Percentiles rank a stretch among this genome's conserved stretches.
These are phyloP conservation scores for Cyberlindnera meyerae DNA, from an alignment of 805 yeast species.

Conservation along the genomic window DNA sequence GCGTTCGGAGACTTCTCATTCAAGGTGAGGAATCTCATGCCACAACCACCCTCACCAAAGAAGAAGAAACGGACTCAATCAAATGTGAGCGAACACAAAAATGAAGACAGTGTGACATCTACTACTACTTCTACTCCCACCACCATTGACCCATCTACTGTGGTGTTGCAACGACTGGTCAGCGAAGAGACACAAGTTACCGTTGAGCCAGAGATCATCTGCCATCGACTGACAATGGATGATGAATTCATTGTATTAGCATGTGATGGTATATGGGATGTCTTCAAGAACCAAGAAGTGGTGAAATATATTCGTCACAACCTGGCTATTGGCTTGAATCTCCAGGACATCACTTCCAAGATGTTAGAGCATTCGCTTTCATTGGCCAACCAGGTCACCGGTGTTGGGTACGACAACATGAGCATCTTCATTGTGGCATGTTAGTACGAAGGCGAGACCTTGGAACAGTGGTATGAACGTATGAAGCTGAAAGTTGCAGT, in stretches of 20 bases:
- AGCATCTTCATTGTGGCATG: conserved; percentile 64
- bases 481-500: conserved; percentile 41
- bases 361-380: conserved; percentile 61
- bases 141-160: neutral
- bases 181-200: conserved; percentile 64
- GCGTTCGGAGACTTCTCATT: conserved; percentile 79
- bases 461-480: conserved; percentile 54
- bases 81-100: too few relatives aligned
- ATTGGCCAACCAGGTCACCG: conserved; percentile 69
- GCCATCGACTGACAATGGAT: conserved; percentile 39
- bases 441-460: conserved; percentile 39
- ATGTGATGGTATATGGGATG: conserved; percentile 85
- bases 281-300: conserved; percentile 52
- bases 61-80: conserved; percentile 23
- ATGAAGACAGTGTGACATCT: too few relatives aligned
- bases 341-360: conserved; percentile 55
- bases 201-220: conserved; percentile 69
- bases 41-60: too few relatives aligned
- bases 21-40: conserved; percentile 30
- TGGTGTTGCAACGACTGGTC: conserved; percentile 6
- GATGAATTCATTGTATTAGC: conserved; percentile 73
- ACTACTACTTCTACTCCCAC: too few relatives aligned
- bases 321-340: conserved; percentile 49
- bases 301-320: conserved; percentile 51
- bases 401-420: conserved; percentile 82